Evolutionary conservation across 2,329 filamentous ascomycete species (phyloP).

Genomic region (Pseudocercospora vitis): DNA sequence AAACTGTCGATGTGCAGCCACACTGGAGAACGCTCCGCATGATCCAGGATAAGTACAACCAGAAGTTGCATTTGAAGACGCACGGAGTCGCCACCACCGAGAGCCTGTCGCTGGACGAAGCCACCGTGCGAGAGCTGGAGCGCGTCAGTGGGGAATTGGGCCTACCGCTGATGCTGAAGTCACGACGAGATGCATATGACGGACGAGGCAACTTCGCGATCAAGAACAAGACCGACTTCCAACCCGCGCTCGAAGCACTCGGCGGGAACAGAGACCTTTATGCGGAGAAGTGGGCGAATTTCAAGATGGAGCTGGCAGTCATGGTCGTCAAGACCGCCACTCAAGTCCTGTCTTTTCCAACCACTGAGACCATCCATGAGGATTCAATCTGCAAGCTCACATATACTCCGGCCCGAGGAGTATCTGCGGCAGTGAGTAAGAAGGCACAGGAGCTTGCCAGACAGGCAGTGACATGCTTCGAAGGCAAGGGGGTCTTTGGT

Average conservation of each 20-base stretch:
- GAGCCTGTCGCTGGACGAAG: conserved; percentile 64
- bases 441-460: conserved; percentile 74
- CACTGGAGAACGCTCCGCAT: conserved; percentile 82
- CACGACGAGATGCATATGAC: conserved; percentile 86
- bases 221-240: conserved; percentile 59
- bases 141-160: conserved; percentile 66
- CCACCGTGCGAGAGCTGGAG: conserved; percentile 61
- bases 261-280: conserved; percentile 69
- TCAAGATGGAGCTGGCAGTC: conserved; percentile 83
- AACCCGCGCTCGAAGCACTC: conserved; percentile 67
- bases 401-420: conserved; percentile 76
- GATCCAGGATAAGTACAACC: conserved; percentile 91
- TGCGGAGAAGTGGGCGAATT: conserved; percentile 85
- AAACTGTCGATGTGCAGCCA: conserved; percentile 67
- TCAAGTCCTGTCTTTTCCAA: conserved; percentile 72
- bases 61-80: conserved; percentile 76
- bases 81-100: conserved; percentile 71
- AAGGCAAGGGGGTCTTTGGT: conserved; percentile 89
- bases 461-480: conserved; percentile 74
- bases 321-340: conserved; percentile 93
- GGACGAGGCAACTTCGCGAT: conserved; percentile 75
- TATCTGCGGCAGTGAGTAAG: conserved; percentile 60
- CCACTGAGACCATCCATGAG: conserved; percentile 92
- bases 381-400: conserved; percentile 93
- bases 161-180: conserved; percentile 90